These are phyloP conservation scores for Ceriops decandra DNA, from an alignment of 345 rosid genomes.

Conservation along the genomic window DNA sequence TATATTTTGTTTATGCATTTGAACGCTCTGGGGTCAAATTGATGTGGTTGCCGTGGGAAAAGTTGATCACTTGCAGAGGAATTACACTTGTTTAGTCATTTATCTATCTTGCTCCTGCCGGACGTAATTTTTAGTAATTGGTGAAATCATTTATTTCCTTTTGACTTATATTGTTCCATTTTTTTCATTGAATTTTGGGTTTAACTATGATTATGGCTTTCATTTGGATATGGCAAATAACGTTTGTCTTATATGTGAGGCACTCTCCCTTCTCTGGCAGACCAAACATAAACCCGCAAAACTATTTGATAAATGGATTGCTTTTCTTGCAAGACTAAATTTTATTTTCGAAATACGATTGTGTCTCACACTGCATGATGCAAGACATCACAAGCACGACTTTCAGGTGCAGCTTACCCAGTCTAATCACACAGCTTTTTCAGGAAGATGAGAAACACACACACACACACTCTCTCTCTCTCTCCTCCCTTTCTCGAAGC, in stretches of 20 bases:
- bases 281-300: conserved; percentile 28
- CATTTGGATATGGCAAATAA: conserved; percentile 8
- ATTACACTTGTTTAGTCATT: background rate
- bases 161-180: no score
- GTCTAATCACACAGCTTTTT: background rate
- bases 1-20: background rate
- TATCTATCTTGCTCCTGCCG: background rate
- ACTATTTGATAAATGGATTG: conserved; percentile 13
- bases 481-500: no score
- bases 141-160: background rate
- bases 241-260: background rate
- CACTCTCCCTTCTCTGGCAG: conserved; percentile 16
- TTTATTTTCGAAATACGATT: background rate
- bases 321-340: conserved; percentile 38
- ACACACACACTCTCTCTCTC: no score
- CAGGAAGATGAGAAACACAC: no score
- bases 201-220: background rate
- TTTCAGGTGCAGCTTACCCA: conserved; percentile 2
- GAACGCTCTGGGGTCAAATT: background rate
- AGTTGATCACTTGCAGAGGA: background rate
- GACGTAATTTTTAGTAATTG: background rate
- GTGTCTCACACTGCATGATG: background rate
- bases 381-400: background rate
- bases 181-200: background rate
- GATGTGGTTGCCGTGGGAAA: conserved; percentile 4